Base-by-base conservation (phyloP, 129 eudicot genomes). In the Logfia minima region DNA sequence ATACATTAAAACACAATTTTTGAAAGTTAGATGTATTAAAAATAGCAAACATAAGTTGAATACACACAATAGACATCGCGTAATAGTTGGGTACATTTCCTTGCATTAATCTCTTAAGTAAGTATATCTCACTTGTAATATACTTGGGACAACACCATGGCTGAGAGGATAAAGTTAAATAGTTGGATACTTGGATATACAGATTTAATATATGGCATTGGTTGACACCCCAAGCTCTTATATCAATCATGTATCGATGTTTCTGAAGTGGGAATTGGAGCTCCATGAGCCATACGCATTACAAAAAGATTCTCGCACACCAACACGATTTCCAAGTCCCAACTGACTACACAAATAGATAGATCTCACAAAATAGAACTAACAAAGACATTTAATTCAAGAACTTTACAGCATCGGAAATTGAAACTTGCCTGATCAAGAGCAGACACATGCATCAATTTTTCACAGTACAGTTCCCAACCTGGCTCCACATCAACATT, bases 401-500 rank as follows among this genome's bases (percentile, higher is more conserved):
- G 31, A 32, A 56, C 3, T 17, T 18, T 45, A 19, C 53, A 71
- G 29, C 48, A 71, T 29, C 4, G 35, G 5, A 32, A 32, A 6
- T 32, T 52, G 65, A 71, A 60, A 26, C 67, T 52, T 79, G 87
- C 99, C 92, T 94, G 97, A 79, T 94, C 99, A 80, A 91, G 87
- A 56, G 88, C 55, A 56, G 99, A 66, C 78, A 94, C 70, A 74
- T 89, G 88, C 97, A 94, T 86, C 77, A 91, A 94, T 79, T 97
- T 91, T 84, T 86, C 96, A 77, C 89, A 91, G 84, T 87, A 94
- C 62, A 91, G 75, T 79, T 94, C 96, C 97, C 99, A 94, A 72
- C 91, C 96, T 28, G 99, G 99, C 77, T 94, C 92, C 81, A 94
- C 90, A 43, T 86, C 99, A 82, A 89, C 99, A 86, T 89, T 94